Conservation (phyloP, 768 basidiomycete genomes). For the Collybia nuda region DNA sequence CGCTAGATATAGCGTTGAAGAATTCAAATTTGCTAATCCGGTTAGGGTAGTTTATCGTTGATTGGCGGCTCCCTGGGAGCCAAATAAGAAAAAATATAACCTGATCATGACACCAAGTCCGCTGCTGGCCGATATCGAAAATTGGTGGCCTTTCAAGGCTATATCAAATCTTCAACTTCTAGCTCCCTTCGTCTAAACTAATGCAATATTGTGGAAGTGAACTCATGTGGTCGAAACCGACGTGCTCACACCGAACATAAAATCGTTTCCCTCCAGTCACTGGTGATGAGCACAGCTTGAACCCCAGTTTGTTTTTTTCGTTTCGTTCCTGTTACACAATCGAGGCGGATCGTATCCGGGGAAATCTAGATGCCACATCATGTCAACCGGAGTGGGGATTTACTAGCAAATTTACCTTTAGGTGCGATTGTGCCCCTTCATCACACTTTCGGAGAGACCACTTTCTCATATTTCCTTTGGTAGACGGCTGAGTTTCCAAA, state of each 20-base stretch:
- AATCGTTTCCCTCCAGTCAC: neutral
- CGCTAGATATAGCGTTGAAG: neutral
- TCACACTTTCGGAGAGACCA: slow-evolving; percentile 1
- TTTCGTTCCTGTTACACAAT: slow-evolving; percentile 4
- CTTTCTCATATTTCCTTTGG: neutral
- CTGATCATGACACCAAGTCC: slow-evolving; percentile 4
- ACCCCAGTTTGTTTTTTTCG: slow-evolving; percentile 1
- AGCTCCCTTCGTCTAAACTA: too few species aligned
- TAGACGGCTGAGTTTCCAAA: too few species aligned
- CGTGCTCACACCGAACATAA: neutral
- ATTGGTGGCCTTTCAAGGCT: neutral
- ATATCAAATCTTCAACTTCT: neutral
- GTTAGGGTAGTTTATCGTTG: slow-evolving; percentile 14
- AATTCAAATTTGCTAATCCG: slow-evolving; percentile 8
- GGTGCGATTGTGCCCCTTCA: slow-evolving; percentile 7
- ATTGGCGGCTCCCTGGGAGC: slow-evolving; percentile 12
- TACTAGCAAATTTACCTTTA: slow-evolving; percentile 2
- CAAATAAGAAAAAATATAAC: slow-evolving; percentile 6
- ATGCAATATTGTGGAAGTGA: neutral
- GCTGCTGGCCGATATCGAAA: neutral
- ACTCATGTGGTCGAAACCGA: neutral
- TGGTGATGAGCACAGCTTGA: neutral
- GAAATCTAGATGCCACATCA: slow-evolving; percentile 1
- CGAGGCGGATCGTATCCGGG: neutral
- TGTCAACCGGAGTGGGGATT: neutral